These are phyloP conservation scores for Pestalotiopsis fici DNA, from an alignment of 2,329 filamentous ascomycete genomes.

Conservation along the genomic window DNA sequence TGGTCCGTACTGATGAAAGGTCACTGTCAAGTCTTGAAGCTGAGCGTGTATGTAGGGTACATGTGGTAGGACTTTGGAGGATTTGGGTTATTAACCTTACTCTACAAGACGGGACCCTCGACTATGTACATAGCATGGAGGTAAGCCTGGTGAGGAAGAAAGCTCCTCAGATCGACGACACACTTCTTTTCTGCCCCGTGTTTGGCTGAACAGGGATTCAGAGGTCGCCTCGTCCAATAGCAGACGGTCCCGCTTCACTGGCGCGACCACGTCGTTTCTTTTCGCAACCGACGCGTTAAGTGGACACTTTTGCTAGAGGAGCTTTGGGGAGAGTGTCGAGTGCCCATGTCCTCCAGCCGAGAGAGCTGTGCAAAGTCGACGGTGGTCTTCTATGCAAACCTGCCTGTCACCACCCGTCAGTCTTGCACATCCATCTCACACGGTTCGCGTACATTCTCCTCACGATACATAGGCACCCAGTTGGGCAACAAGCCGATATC, in stretches of 20 bases:
- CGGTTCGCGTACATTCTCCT: not conserved
- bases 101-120: too few relatives aligned
- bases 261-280: constrained; percentile 1
- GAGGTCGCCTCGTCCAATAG: not conserved
- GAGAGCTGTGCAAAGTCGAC: too few relatives aligned
- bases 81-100: too few relatives aligned
- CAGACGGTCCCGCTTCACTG: constrained; percentile 1
- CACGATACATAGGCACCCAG: not conserved
- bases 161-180: not conserved
- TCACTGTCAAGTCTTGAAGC: too few relatives aligned
- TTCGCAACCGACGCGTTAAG: constrained; percentile 2
- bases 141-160: too few relatives aligned
- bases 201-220: not conserved
- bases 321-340: not conserved
- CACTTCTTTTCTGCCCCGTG: not conserved
- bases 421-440: not conserved
- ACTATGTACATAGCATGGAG: too few relatives aligned
- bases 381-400: not conserved
- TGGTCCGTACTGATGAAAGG: too few relatives aligned
- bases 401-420: constrained; percentile 9
- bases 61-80: too few relatives aligned
- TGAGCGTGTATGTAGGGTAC: too few relatives aligned
- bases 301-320: not conserved
- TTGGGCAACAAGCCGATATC: not conserved
- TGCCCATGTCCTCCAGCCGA: too few relatives aligned